These are phyloP conservation scores for Aspergillus jensenii DNA, from an alignment of 2,329 filamentous ascomycete species.

Conservation along the genomic window DNA sequence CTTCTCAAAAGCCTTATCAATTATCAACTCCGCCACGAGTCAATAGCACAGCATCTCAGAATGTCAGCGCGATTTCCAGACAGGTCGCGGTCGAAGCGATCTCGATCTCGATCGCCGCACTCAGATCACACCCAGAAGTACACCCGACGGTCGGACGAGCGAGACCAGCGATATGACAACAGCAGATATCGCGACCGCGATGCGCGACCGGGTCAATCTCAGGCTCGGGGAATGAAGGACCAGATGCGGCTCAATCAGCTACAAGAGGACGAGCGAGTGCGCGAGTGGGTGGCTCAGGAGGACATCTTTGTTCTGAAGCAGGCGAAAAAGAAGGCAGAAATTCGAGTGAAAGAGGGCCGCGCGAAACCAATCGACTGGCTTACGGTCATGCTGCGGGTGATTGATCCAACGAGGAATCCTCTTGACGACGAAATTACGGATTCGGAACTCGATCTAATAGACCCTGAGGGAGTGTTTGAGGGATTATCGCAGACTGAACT, in stretches of 20 bases:
- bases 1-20: background rate
- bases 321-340: conserved; percentile 96
- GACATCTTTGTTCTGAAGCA: conserved; percentile 95
- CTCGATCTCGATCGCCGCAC: conserved; percentile 44
- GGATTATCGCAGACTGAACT: conserved; percentile 67
- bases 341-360: conserved; percentile 85
- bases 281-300: conserved; percentile 87
- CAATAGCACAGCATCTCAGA: background rate
- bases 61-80: conserved; percentile 38
- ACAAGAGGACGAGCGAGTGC: conserved; percentile 74
- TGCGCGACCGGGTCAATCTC: conserved; percentile 21
- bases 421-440: conserved; percentile 81
- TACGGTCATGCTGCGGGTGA: conserved; percentile 82
- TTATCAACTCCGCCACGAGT: no score
- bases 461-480: conserved; percentile 79
- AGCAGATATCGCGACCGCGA: conserved; percentile 23
- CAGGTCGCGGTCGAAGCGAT: conserved; percentile 37
- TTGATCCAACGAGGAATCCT: conserved; percentile 77
- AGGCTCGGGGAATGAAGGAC: conserved; percentile 40
- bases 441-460: conserved; percentile 73
- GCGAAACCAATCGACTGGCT: conserved; percentile 93
- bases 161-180: conserved; percentile 27
- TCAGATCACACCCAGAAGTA: conserved; percentile 40
- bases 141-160: conserved; percentile 34
- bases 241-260: conserved; percentile 53